Base-by-base conservation (phyloP, 768 basidiomycete genomes). In the Cystobasidium onofrii region DNA sequence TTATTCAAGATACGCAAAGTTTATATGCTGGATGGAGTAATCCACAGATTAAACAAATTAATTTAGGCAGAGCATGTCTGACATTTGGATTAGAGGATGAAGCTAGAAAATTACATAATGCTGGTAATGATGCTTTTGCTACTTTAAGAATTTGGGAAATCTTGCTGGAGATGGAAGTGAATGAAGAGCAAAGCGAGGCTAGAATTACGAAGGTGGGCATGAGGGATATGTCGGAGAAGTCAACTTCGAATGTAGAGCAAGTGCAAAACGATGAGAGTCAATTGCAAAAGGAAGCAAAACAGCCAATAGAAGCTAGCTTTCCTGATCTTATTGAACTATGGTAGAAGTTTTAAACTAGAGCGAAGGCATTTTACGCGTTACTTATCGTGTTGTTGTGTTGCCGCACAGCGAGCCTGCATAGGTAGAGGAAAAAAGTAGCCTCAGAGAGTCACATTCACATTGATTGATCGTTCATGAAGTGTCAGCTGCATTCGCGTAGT, bases 1-100 rank as follows among this genome's bases (percentile, higher is more conserved):
- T 71, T 15, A 60, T 71, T 34, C 69, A 71, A 60, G 69, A 71
- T 44, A 71, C 69, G 25, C 69, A 71, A 31, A 46, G 61, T 31
- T 23, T 71, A 1, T 71, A 71, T 29, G 52, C 50, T 4, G 69
- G 69, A 7, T 71, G 69, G 69, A 71, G 69, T 44, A 52, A 71
- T 34, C 69, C 69, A 3, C 25, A 31, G 15, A 27, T 71, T 34
- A 71, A 60, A 44, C 69, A 71, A 27, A 71, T 71, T 54, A 71
- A 71, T 41, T 54, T 71, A 23, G 69, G 69, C 54, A 71, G 61
- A 41, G 69, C 69, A 39, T 71, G 69, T 39, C 9, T 2, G 4
- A 25, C 15, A 1, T 44, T 71, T 18, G 54, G 69, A 27, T 23
- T 71, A 9, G 27, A 34, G 34, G 44, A 25, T 39, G 63, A 64